Percentiles rank a stretch among this genome's conserved stretches.
These are phyloP conservation scores for Helianthus annuus DNA, from an alignment of 129 eudicot genomes.

Conservation along the genomic window HanXRQr2.0-SUNRISE NC_035435.2:63409704-63410203, in stretches of 20 bases:
- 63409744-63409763: too few species aligned
- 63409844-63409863: too few species aligned
- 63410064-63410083: slow-evolving; percentile 14
- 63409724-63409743: too few species aligned
- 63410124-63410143: not conserved
- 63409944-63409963: slow-evolving; percentile 13
- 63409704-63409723: too few species aligned
- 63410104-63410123: not conserved
- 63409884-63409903: too few species aligned
- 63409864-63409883: too few species aligned
- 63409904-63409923: too few species aligned
- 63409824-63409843: too few species aligned
- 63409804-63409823: too few species aligned
- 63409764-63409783: too few species aligned
- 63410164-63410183: slow-evolving; percentile 81
- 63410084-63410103: slow-evolving; percentile 10
- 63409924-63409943: too few species aligned
- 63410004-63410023: slow-evolving; percentile 13
- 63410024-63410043: slow-evolving; percentile 4
- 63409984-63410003: slow-evolving; percentile 19
- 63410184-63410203: slow-evolving; percentile 90
- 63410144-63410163: slow-evolving; percentile 21
- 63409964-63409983: slow-evolving; percentile 17
- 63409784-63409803: too few species aligned
- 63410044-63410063: slow-evolving; percentile 21